Base-by-base conservation (phyloP, 306 rosid species). In the Cyclanthera cordifolia region DNA sequence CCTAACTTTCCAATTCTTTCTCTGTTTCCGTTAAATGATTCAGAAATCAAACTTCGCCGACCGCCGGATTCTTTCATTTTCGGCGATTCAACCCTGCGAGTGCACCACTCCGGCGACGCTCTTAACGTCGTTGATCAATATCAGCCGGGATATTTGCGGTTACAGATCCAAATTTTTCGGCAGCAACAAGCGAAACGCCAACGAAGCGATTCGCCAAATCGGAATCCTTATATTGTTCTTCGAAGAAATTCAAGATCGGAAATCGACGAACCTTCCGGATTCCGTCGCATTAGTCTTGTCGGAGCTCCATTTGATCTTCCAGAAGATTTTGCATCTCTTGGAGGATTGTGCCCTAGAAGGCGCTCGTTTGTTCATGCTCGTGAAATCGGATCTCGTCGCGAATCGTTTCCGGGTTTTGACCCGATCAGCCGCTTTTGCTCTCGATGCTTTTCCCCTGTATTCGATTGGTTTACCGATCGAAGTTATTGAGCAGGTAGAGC, bases 1-100 rank as follows among this genome's bases (percentile, higher is more conserved):
- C 12, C 19, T 3, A 14, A 39, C 53, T 17, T 53, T 17, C 21
- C 23, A 0, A 2, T 13, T 17, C 43, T 20, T 23, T 32, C 3
- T 53, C 52, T 28, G 30, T 27, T 27, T 27, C 30, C 43, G 43
- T 37, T 73, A 76, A 66, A 90, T 92, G 97, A 80, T 77, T 74
- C 74, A 14, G 4, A 76, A 20, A 12, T 30, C 20, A 15, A 74
- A 37, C 43, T 6, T 74, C 21, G 81, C 81, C 37, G 77, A 15
- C 72, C 98, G 98, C 74, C 93, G 95, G 87, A 46, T 82, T 4
- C 75, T 92, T 4, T 77, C 80, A 0, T 85, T 21, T n/a, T 89
- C 95, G 83, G 98, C 87, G 64, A 85, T 92, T 71, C 85, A 74
- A 76, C 90, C 98, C 0, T 87, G 79, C 64, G 75, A 61, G 4